Conservation (phyloP, 805 yeast genomes). For the Candida orba region DNA sequence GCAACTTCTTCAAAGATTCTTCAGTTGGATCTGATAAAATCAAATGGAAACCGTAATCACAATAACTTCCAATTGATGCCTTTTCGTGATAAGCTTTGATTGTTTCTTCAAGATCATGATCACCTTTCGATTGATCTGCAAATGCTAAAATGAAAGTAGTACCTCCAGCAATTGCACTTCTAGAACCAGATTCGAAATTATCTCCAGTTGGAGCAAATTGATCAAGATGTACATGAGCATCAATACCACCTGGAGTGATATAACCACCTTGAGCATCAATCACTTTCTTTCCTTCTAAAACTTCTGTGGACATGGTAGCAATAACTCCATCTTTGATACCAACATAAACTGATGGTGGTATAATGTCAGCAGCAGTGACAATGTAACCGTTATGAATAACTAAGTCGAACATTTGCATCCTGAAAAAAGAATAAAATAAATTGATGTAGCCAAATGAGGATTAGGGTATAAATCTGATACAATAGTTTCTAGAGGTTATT, state of each 20-base stretch:
- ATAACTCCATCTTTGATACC: conserved; percentile 35
- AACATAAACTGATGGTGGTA: conserved; percentile 31
- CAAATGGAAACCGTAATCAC: conserved; percentile 44
- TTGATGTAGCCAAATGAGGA: too few relatives aligned
- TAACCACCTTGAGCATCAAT: conserved; percentile 42
- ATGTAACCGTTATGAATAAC: conserved; percentile 27
- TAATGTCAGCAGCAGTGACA: conserved; percentile 26
- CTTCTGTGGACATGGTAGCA: conserved; percentile 27
- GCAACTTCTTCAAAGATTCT: conserved; percentile 27
- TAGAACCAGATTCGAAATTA: conserved; percentile 36
- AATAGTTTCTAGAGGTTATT: too few relatives aligned
- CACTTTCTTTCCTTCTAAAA: conserved; percentile 19
- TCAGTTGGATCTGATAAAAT: conserved; percentile 32
- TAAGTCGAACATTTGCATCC: conserved; percentile 15
- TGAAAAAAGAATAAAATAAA: too few relatives aligned
- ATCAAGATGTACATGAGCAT: conserved; percentile 42
- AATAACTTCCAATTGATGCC: conserved; percentile 28
- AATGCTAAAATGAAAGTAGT: conserved; percentile 42
- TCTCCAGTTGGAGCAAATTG: conserved; percentile 39
- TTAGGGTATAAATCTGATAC: too few relatives aligned
- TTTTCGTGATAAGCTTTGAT: conserved; percentile 26
- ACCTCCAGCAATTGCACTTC: conserved; percentile 43
- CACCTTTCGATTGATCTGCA: conserved; percentile 35
- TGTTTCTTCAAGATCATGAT: conserved; percentile 23
- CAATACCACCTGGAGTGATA: conserved; percentile 47